These are phyloP conservation scores for Centaurea solstitialis DNA, from an alignment of 129 eudicot species.

Conservation along the genomic window DNA sequence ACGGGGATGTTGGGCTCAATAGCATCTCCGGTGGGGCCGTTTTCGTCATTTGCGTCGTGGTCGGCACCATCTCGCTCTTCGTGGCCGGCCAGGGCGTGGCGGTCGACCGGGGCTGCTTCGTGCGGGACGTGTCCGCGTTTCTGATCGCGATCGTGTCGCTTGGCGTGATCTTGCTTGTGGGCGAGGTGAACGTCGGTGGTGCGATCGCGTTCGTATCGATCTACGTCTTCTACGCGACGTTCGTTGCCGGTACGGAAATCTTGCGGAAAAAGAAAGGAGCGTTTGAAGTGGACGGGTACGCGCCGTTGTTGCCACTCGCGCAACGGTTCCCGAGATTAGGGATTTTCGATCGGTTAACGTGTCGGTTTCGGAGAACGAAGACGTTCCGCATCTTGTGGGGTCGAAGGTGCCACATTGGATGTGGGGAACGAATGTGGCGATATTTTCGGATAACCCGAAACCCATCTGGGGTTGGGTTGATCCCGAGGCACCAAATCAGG, in stretches of 20 bases:
- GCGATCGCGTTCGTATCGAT: slow-evolving; percentile 62
- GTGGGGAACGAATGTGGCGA: slow-evolving; percentile 58
- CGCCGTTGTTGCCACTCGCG: slow-evolving; percentile 50
- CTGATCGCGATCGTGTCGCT: slow-evolving; percentile 42
- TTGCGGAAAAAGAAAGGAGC: slow-evolving; percentile 22
- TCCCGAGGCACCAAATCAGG: slow-evolving; percentile 22
- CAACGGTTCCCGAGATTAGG: background rate
- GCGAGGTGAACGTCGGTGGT: slow-evolving; percentile 48
- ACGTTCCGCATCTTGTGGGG: slow-evolving; percentile 29
- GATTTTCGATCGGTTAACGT: too few relatives aligned
- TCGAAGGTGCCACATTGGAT: slow-evolving; percentile 58
- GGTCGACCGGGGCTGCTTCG: slow-evolving; percentile 54
- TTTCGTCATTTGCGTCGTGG: slow-evolving; percentile 63
- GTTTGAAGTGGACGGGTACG: slow-evolving; percentile 26
- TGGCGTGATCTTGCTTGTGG: slow-evolving; percentile 41
- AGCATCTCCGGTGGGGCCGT: slow-evolving; percentile 75
- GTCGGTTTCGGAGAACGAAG: slow-evolving; percentile 12
- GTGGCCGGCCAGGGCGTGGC: slow-evolving; percentile 35
- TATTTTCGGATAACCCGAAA: slow-evolving; percentile 46
- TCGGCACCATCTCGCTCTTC: slow-evolving; percentile 47
- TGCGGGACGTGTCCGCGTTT: slow-evolving; percentile 59
- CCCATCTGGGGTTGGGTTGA: slow-evolving; percentile 62
- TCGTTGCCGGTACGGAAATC: slow-evolving; percentile 47
- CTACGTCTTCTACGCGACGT: slow-evolving; percentile 55
- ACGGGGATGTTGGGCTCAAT: slow-evolving; percentile 63